Evolutionary conservation across 1,139 yeast species (phyloP), one percentile per base, ranked within the genome.

Genomic region (Arxiozyma slooffiae): DNA sequence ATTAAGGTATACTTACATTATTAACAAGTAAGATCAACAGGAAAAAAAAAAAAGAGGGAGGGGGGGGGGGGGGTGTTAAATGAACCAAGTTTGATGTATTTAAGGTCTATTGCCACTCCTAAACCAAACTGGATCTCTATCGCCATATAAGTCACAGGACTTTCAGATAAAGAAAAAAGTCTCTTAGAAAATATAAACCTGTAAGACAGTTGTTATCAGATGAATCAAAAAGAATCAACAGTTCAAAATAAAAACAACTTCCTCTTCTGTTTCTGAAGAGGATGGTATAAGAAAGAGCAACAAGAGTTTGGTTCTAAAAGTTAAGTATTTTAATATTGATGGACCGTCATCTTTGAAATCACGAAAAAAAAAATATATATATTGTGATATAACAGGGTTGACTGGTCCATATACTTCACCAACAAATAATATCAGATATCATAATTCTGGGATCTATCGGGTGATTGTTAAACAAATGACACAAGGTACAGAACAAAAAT

Each of bases 381-480:
- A 89, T 70, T 92, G 98, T 70, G 98, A 92, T 67, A 81, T 92
- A 48, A 92, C 98, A 0, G 98, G 98, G 0, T 72, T 92, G 24
- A 83, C 80, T 50, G 94, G 90, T 0, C 76, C 70, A 46, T 92
- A 92, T 71, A 82, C 78, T 63, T 77, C 85, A 43, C 95, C 95
- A 0, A 73, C 83, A 16, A 86, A 82, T 61, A 85, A 87, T 42
- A 71, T 92, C 53, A 72, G 96, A 51, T 92, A 81, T 67, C 81
- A 86, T 68, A 83, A 92, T 63, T 81, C 80, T 48, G 98, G 92
- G 67, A 82, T 94, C 37, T 92, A 80, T 67, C 85, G 82, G 51
- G 77, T 82, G 53, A 85, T 88, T 24, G 79, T 85, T 53, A 82
- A 81, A 64, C 79, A 80, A 55, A 79, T 92, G 81, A 82, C 90